phyloP scores from a whole-genome alignment of 2,329 filamentous ascomycete genomes.

The Fusarium sp. region DNA sequence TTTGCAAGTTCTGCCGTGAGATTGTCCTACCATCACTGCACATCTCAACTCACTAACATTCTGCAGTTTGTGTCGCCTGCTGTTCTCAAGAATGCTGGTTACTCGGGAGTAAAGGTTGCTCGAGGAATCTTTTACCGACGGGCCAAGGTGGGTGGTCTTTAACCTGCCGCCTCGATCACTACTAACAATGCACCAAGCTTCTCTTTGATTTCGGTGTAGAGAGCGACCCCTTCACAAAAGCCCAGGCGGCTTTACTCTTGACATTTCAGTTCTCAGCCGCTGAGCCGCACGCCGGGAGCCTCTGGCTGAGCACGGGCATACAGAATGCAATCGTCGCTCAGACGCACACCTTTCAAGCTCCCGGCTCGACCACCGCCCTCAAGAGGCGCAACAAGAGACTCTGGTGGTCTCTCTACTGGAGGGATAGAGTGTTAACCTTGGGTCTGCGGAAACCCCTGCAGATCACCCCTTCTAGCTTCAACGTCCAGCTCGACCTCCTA shows the following conservation, averaged over 20 bases:
- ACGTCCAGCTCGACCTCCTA: background rate
- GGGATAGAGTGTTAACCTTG: slow-evolving; percentile 5
- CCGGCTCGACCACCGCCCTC: background rate
- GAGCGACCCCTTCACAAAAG: slow-evolving; percentile 21
- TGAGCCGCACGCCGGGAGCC: slow-evolving; percentile 29
- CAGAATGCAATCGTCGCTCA: slow-evolving; percentile 31
- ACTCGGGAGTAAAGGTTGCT: slow-evolving; percentile 26
- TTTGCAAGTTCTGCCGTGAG: slow-evolving; percentile 32
- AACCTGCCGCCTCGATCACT: background rate
- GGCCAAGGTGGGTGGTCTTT: slow-evolving; percentile 7
- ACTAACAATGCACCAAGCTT: background rate
- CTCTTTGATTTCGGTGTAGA: slow-evolving; percentile 28
- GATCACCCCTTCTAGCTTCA: slow-evolving; percentile 10
- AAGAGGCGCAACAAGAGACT: slow-evolving; percentile 17
- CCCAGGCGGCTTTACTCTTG: slow-evolving; percentile 25
- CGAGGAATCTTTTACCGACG: slow-evolving; percentile 32
- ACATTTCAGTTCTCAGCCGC: slow-evolving; percentile 32
- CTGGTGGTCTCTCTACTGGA: slow-evolving; percentile 26
- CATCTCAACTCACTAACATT: background rate
- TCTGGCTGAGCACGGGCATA: slow-evolving; percentile 27
- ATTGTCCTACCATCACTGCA: rapidly evolving
- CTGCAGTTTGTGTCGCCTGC: slow-evolving; percentile 24
- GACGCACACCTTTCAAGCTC: slow-evolving; percentile 24
- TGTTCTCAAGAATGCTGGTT: slow-evolving; percentile 32
- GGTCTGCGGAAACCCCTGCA: slow-evolving; percentile 8